Evolutionary conservation across 2,329 filamentous ascomycete species (phyloP), one percentile per base, ranked within the genome.

Genomic region (Mycosphaerella arachidis): DNA sequence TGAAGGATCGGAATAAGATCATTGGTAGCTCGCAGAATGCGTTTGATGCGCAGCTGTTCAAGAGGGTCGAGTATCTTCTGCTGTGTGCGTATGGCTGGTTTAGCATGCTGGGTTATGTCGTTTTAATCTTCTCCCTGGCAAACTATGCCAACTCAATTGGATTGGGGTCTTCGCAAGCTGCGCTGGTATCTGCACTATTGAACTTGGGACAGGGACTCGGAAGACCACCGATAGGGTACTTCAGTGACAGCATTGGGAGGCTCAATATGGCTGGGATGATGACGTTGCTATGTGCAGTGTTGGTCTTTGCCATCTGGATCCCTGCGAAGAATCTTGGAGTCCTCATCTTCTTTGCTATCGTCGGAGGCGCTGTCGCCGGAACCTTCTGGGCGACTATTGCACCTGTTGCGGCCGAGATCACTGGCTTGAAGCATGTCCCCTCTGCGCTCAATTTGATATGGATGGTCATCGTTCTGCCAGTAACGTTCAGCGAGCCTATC

Each of bases 81-180:
- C 78, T 90, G 12, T 73, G 90, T 40, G 79, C 75, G 2, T 94
- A 86, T 78, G 86, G 87, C 7, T 85, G 86, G 73, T 86, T 92
- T 63, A 86, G 82, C 61, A 84, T 92, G 75, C 76, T 93, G 13
- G 88, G 82, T 5, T 93, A 93, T 67, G 81, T 90, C 29, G 87
- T 91, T 4, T 79, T 92, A n/a, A 81, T 92, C 48, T 93, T 92
- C 74, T 88, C 85, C 10, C 76, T 92, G 50, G 86, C 89, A 13
- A 89, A 87, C 71, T 93, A 91, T 69, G 87, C 87, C 40, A 81
- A 83, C 58, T 81, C 81, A 4, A 83, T 92, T 48, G 89, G 89
- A 1, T 81, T 92, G 31, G 79, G 80, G 0, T 78, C 88, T 1
- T 79, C 82, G 5, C 85, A 92, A 68, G 89, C 87, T 6, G 86